phyloP scores from a whole-genome alignment of 2,329 filamentous ascomycete species.

The Fulvia fulva region DNA sequence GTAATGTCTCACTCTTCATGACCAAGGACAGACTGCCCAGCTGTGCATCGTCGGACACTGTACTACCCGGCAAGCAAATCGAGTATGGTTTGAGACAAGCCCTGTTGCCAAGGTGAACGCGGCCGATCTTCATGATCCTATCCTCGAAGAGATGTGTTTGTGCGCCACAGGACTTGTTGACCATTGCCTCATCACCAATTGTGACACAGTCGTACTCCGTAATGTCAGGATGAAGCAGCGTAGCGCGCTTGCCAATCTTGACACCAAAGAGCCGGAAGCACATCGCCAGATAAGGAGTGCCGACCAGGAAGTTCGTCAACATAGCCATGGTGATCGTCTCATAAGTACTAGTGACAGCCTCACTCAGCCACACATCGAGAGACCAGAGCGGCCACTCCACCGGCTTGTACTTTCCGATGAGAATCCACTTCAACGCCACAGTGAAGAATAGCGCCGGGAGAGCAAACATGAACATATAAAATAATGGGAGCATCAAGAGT shows the following conservation, averaged over 20 bases:
- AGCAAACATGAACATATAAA: conserved; percentile 25
- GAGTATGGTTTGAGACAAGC: conserved; percentile 22
- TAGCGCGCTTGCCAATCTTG: conserved; percentile 21
- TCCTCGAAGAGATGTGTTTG: conserved; percentile 28
- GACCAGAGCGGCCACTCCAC: conserved; percentile 27
- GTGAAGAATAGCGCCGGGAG: conserved; percentile 20
- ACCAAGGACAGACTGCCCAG: conserved; percentile 21
- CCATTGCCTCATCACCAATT: conserved; percentile 24
- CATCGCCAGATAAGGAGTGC: conserved; percentile 23
- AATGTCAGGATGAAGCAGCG: conserved; percentile 19
- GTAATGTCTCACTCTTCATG: conserved; percentile 24
- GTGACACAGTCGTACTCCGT: conserved; percentile 25
- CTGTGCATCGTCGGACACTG: conserved; percentile 16
- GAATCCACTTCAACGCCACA: conserved; percentile 21
- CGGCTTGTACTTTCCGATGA: conserved; percentile 22
- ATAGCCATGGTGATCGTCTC: conserved; percentile 18
- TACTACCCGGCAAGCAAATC: conserved; percentile 22
- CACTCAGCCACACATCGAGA: conserved; percentile 25
- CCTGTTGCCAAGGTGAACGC: conserved; percentile 15
- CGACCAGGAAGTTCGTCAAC: conserved; percentile 19
- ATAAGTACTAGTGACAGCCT: conserved; percentile 23
- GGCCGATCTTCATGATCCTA: conserved; percentile 26
- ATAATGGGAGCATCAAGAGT: conserved; percentile 24
- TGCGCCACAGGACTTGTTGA: conserved; percentile 18
- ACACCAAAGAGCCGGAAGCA: conserved; percentile 25